Percentiles rank a stretch among this genome's conserved stretches.
Evolutionary conservation across 352 stramenopile species (phyloP).

Genomic region (Globisporangium abappressorium): DNA sequence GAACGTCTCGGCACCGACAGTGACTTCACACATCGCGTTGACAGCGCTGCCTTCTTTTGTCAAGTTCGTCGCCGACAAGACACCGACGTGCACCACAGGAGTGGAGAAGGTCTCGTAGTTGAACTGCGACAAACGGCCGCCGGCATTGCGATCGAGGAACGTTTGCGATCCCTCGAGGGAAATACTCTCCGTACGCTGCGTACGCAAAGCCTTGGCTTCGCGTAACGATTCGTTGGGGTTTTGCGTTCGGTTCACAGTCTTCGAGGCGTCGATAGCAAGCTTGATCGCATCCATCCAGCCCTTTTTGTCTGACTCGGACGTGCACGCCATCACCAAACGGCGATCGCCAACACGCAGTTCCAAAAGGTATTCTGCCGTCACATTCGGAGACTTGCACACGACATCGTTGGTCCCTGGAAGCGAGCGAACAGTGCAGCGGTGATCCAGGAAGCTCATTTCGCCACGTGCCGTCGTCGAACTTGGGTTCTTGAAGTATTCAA

Average conservation of each 20-base stretch:
- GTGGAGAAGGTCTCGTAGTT: slow-evolving; percentile 84
- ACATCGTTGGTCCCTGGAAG: slow-evolving; percentile 57
- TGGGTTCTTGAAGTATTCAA: slow-evolving; percentile 84
- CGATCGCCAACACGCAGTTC: slow-evolving; percentile 76
- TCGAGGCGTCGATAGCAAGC: slow-evolving; percentile 78
- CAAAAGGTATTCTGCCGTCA: slow-evolving; percentile 65
- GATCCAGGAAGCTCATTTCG: slow-evolving; percentile 77
- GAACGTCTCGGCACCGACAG: slow-evolving; percentile 76
- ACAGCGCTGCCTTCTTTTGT: slow-evolving; percentile 70
- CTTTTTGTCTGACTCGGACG: slow-evolving; percentile 82
- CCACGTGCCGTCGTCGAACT: slow-evolving; percentile 71
- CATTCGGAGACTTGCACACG: slow-evolving; percentile 71
- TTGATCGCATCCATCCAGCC: slow-evolving; percentile 86
- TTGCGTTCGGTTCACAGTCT: slow-evolving; percentile 74
- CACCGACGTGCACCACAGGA: slow-evolving; percentile 73
- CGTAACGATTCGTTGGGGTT: slow-evolving; percentile 48
- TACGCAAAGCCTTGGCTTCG: slow-evolving; percentile 51
- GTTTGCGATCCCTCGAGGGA: slow-evolving; percentile 51
- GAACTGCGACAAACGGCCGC: slow-evolving; percentile 78
- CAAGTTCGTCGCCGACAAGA: slow-evolving; percentile 79
- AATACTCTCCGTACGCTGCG: slow-evolving; percentile 63
- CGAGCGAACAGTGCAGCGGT: slow-evolving; percentile 75
- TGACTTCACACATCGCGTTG: slow-evolving; percentile 82
- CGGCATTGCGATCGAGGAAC: slow-evolving; percentile 66
- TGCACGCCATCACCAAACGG: slow-evolving; percentile 82